Conservation (phyloP, 2,329 filamentous ascomycete species). For the Beauveria bassiana region DNA sequence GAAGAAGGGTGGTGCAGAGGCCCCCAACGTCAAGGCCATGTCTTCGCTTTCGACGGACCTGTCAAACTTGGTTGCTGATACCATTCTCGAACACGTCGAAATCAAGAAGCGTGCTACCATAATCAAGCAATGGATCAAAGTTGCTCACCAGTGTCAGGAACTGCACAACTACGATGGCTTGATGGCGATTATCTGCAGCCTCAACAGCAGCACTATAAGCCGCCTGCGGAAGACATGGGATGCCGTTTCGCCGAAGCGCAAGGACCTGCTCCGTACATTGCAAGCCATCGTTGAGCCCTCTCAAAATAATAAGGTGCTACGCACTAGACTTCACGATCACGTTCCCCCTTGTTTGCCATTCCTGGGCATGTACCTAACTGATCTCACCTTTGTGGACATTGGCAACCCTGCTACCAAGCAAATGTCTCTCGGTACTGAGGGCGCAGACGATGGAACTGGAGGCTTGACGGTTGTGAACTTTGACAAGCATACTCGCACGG, state of each 20-base stretch:
- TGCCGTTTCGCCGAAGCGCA: conserved; percentile 72
- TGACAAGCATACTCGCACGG: conserved; percentile 90
- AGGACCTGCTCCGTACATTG: conserved; percentile 67
- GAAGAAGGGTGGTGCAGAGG: conserved; percentile 71
- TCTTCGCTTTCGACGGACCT: conserved; percentile 86
- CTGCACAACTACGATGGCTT: conserved; percentile 93
- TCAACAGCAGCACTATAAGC: conserved; percentile 86
- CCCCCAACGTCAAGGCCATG: conserved; percentile 90
- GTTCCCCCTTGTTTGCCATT: conserved; percentile 92
- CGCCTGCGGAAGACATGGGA: conserved; percentile 92
- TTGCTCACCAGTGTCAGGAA: conserved; percentile 77
- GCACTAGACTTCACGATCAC: conserved; percentile 74
- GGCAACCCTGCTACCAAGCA: conserved; percentile 83
- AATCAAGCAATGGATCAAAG: conserved; percentile 98
- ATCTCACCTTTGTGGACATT: conserved; percentile 89
- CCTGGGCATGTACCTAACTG: conserved; percentile 90
- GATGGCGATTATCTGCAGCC: conserved; percentile 92
- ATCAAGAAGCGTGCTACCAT: conserved; percentile 82
- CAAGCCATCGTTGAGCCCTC: conserved; percentile 82
- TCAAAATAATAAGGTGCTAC: conserved; percentile 83
- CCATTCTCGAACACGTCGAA: conserved; percentile 80
- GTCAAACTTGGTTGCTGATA: conserved; percentile 87
- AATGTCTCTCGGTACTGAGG: conserved; percentile 42
- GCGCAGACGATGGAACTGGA: conserved; percentile 54
- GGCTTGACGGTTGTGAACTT: conserved; percentile 87